Evolutionary conservation across 1,284 basidiomycete species (phyloP), one percentile per base, ranked within the genome.

Genomic region (Nidula niveotomentosa): DNA sequence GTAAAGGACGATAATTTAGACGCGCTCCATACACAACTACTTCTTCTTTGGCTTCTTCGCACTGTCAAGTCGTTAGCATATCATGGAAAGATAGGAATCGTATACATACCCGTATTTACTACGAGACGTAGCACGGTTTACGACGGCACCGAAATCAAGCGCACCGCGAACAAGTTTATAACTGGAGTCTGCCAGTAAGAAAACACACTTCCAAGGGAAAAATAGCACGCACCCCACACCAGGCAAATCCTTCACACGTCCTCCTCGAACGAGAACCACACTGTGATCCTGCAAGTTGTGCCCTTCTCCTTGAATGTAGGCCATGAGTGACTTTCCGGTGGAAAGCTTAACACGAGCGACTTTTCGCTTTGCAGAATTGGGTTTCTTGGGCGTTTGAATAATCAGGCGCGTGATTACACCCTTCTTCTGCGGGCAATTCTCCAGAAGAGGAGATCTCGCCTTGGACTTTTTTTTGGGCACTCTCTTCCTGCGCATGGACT

Each of bases 211-310:
- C 23, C 23, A 23, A 34, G 36, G 47, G 30, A 53, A 43, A 53
- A 54, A 39, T 48, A 46, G 52, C 34, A 77, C 91, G 57, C 68
- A 96, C 95, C 91, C 86, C 36, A 97, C 91, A 84, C 96, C 95
- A 37, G 96, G 96, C 69, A 98, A 81, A 86, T 99, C 97, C 78
- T 98, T 96, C 2, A 95, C 90, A 75, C 95, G 85, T 7, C 97
- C 97, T 10, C 97, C 97, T 65, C 96, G 80, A 17, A 99, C 85
- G 45, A 98, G 74, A 3, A 99, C 96, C 2, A 99, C 97, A 69
- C 88, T 91, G 69, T 99, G 97, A 71, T 99, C 97, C 76, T 99
- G 97, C 65, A 99, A 73, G 69, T 98, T 98, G 72, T 99, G 96
- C 1, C 97, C 97, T 68, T 99, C 97, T 61, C 97, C 97, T 43